These are phyloP conservation scores for Vitis vinifera DNA, from an alignment of 164 flowering plant species.

Conservation along the genomic window ASM3070453v1 NC_081812.1:16532501-16533000, in stretches of 20 bases:
- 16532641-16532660: conserved; percentile 82
- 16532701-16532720: conserved; percentile 87
- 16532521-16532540: conserved; percentile 54
- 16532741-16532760: conserved; percentile 81
- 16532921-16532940: conserved; percentile 1
- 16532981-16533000: neutral
- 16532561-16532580: conserved; percentile 71
- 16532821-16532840: conserved; percentile 2
- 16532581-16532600: conserved; percentile 53
- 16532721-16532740: conserved; percentile 66
- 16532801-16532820: conserved; percentile 73
- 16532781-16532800: conserved; percentile 74
- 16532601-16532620: conserved; percentile 29
- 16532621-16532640: conserved; percentile 68
- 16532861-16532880: too few relatives aligned
- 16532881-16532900: conserved; percentile 2
- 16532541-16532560: conserved; percentile 70
- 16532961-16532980: conserved; percentile 4
- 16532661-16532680: conserved; percentile 41
- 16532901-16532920: neutral
- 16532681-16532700: conserved; percentile 37
- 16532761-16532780: conserved; percentile 64
- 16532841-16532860: too few relatives aligned
- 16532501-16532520: conserved; percentile 27
- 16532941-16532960: conserved; percentile 12